Evolutionary conservation across 2,329 filamentous ascomycete species (phyloP), one percentile per base, ranked within the genome.

Genomic region (Hymenoscyphus occultus): DNA sequence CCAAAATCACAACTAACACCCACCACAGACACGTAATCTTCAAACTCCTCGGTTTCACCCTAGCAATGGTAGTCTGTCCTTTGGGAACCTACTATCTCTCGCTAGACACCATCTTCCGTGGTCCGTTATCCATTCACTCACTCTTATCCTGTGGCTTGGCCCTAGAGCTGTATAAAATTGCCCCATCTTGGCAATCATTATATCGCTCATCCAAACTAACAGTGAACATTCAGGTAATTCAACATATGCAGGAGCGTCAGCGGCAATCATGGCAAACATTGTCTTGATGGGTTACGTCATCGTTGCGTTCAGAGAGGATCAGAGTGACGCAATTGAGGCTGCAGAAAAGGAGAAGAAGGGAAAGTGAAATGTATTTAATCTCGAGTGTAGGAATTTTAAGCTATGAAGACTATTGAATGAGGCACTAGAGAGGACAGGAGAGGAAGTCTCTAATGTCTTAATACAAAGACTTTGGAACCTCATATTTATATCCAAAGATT

Each of bases 251-350:
- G 95, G 93, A 14, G 93, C 87, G 0, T 81, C 90, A 40, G 95
- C 95, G 1, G 95, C 95, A 22, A 79, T 98, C 60, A 87, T 96
- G 76, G 95, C 95, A 13, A 99, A 99, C 72, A 85, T 96, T 1
- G 92, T 99, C 3, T 81, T 99, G 60, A 85, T 98, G 64, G 87
- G 84, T n/a, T 99, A 98, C 77, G 86, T 98, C 56, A 80, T 97
- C 64, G 92, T 97, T 22, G 95, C 95, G 3, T 93, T 97, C 85
- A 88, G 84, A 67, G 95, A 99, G 77, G 95, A 98, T 74, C 82
- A 85, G 65, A 78, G 77, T 12, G 74, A 76, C 45, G 67, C 70
- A 9, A 60, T 73, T 61, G 75, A 78, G 62, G 78, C 78, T 61
- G 79, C 77, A 12, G 80, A 81, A 66, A 80, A 80, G 73, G 81